A percentile compares a stretch with the other conserved stretches of the same genome.
Conservation (phyloP, 2,329 filamentous ascomycete genomes). For the Dryadomyces quercus-mongolicae region DNA sequence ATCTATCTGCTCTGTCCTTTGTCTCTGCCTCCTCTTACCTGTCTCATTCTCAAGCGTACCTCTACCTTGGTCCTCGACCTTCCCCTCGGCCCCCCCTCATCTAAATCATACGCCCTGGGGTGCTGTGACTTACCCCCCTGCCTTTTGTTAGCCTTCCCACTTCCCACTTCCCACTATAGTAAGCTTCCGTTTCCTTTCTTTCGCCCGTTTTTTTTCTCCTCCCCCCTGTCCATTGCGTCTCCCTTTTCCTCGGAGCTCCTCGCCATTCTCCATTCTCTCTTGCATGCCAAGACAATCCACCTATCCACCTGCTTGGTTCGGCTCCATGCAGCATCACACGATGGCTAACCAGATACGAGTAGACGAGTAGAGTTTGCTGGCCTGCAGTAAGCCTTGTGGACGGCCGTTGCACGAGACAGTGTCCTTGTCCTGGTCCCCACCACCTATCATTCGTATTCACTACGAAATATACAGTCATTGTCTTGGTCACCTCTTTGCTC, state of each 20-base stretch:
- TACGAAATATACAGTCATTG: neutral
- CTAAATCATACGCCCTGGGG: too few species aligned
- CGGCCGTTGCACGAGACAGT: neutral
- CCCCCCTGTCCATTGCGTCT: neutral
- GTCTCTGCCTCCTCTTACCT: neutral
- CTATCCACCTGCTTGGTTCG: conserved; percentile 8
- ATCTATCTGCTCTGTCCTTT: neutral
- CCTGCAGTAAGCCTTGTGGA: neutral
- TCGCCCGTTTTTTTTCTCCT: too few species aligned
- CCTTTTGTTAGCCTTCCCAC: too few species aligned
- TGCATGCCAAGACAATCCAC: neutral
- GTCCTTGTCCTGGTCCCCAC: neutral
- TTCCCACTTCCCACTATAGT: too few species aligned
- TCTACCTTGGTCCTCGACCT: too few species aligned
- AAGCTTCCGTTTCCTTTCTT: too few species aligned
- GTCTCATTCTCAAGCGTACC: too few species aligned
- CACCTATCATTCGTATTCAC: neutral
- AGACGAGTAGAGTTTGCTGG: neutral
- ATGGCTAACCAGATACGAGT: neutral
- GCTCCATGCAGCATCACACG: conserved; percentile 8
- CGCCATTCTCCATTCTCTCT: neutral
- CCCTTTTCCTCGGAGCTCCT: neutral
- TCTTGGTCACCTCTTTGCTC: neutral
- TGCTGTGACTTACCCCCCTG: too few species aligned
- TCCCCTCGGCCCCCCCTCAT: too few species aligned